Conservation (phyloP, 352 stramenopile species). For the Phytophthora colocasiae region DNA sequence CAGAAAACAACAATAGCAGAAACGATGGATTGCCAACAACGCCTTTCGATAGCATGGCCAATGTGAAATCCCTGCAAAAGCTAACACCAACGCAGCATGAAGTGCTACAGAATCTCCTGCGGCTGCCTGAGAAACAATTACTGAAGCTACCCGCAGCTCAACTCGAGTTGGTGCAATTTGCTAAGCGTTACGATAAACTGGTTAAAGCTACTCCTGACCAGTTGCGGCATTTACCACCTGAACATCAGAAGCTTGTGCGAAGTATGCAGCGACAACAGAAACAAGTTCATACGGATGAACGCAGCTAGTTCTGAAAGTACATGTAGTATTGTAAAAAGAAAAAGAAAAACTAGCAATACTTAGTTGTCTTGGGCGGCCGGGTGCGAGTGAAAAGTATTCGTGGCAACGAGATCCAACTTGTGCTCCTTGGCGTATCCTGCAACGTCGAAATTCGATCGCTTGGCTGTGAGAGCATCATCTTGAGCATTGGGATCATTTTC, state of each 20-base stretch:
- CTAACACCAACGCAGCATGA: constrained; percentile 45
- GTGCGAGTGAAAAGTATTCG: constrained; percentile 56
- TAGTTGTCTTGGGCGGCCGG: constrained; percentile 25
- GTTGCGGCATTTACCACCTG: constrained; percentile 41
- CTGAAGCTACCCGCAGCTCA: constrained; percentile 45
- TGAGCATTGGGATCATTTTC: constrained; percentile 7
- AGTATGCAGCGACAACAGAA: constrained; percentile 38
- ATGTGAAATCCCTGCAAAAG: constrained; percentile 23
- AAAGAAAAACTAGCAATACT: constrained; percentile 1
- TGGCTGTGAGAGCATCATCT: constrained; percentile 31
- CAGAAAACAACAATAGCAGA: constrained; percentile 15
- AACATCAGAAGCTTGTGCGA: constrained; percentile 52
- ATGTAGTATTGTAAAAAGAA: constrained; percentile 14
- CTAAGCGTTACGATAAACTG: constrained; percentile 59
- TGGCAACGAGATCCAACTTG: constrained; percentile 40
- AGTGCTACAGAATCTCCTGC: constrained; percentile 49
- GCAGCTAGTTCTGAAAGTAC: constrained; percentile 1
- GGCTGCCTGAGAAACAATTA: constrained; percentile 44
- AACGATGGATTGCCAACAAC: background rate
- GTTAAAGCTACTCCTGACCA: constrained; percentile 40
- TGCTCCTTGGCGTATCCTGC: constrained; percentile 42
- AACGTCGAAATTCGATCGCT: constrained; percentile 62
- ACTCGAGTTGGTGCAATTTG: constrained; percentile 60
- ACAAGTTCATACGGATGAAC: constrained; percentile 5
- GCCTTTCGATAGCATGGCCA: background rate